Conservation (phyloP, 225 moss, liverwort and hornwort species). For the Marchantia paleacea region DNA sequence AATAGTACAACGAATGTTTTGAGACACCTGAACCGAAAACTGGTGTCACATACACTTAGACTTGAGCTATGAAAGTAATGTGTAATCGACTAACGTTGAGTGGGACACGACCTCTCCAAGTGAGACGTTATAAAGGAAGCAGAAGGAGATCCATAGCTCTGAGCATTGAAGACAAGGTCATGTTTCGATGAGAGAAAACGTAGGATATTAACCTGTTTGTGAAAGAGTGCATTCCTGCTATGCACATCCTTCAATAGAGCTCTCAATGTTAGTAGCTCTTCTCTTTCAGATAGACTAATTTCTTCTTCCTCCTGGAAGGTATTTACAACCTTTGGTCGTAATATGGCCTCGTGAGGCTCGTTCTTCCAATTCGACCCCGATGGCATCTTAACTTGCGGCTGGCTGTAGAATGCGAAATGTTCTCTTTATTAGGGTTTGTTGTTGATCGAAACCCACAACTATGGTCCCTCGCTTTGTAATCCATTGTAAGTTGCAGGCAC, state of each 20-base stretch:
- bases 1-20: too few relatives aligned
- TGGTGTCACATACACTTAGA: too few relatives aligned
- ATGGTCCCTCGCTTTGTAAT: background rate
- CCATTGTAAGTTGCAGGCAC: background rate
- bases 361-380: background rate
- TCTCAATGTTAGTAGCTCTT: conserved; percentile 39
- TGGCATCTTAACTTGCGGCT: background rate
- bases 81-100: too few relatives aligned
- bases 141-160: too few relatives aligned
- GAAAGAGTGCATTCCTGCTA: conserved; percentile 17
- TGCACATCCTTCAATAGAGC: conserved; percentile 34
- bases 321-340: conserved; percentile 1
- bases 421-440: background rate
- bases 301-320: conserved; percentile 19
- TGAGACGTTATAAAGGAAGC: too few relatives aligned
- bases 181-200: background rate
- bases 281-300: conserved; percentile 37
- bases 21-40: too few relatives aligned
- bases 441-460: background rate
- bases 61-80: too few relatives aligned
- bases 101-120: too few relatives aligned
- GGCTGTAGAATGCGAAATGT: background rate
- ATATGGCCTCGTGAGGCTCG: background rate
- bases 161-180: background rate
- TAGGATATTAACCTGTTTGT: conserved; percentile 24